Evolutionary conservation across 1,284 basidiomycete genomes (phyloP), one percentile per base, ranked within the genome.

Genomic region (Naganishia liquefaciens): DNA sequence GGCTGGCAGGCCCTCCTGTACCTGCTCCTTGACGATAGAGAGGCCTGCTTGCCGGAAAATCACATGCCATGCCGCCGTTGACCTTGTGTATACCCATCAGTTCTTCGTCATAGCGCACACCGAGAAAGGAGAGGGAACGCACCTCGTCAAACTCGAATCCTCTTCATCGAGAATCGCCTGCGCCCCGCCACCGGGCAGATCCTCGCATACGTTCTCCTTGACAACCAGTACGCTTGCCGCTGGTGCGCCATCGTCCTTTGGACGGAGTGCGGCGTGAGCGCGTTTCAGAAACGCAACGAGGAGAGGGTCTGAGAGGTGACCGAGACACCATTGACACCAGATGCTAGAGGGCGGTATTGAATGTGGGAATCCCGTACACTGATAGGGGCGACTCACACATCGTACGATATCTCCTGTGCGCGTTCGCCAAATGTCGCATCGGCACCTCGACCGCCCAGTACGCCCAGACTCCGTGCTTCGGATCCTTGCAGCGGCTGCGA

Each of bases 311-410:
- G 83, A 84, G 67, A 95, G 81, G 80, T 93, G 90, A n/a, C 90
- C 89, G 15, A 95, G 82, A 80, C 92, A 94, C 93, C 93, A 96
- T 76, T 96, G 93, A 72, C 91, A 91, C 93, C 91, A 93, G 65
- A 94, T 84, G 2, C 78, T 79, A 62, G 2, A 43, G 81, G 17
- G 39, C 6, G 19, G 37, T 21, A 30, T 54, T 7, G 21, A 21
- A 9, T 9, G 46, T 15, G 37, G 2, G 10, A n/a, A 25, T 7
- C 23, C 3, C 9, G 28, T 13, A 19, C 1, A 11, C 17, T 17
- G 21, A 39, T 1, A 23, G 19, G 40, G 2, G 17, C 5, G 13
- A 77, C 77, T 73, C 69, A 80, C 72, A 72, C 73, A 66, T 79
- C 76, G 49, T 77, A 77, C 2, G 71, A 69, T 44, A 76, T 67